Evolutionary conservation across 2,329 filamentous ascomycete species (phyloP).

Genomic region (Cyphellophora attinorum): DNA sequence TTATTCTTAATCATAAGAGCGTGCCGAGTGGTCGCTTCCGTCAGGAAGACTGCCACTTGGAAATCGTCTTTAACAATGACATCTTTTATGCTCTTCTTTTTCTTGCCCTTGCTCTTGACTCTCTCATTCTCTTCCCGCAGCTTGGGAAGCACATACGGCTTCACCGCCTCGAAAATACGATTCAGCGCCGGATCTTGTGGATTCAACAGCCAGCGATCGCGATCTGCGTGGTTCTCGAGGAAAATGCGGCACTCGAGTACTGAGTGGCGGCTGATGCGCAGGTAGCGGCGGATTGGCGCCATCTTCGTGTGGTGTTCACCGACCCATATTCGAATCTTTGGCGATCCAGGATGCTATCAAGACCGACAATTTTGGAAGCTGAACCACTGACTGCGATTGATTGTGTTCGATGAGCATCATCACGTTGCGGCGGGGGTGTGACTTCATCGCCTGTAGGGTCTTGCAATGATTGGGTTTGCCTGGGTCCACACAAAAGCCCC

Average conservation of each 20-base stretch:
- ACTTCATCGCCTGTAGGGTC: no score
- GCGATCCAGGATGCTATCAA: no score
- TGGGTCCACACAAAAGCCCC: no score
- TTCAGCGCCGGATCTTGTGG: conserved; percentile 66
- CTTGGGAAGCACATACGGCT: conserved; percentile 80
- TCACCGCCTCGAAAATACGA: conserved; percentile 74
- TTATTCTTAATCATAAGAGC: conserved; percentile 81
- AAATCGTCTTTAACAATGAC: conserved; percentile 83
- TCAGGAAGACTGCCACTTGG: conserved; percentile 88
- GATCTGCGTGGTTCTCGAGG: conserved; percentile 77
- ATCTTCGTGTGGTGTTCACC: no score
- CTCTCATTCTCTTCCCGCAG: conserved; percentile 71
- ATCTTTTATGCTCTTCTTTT: conserved; percentile 78
- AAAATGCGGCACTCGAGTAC: conserved; percentile 97
- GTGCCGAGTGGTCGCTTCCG: conserved; percentile 74
- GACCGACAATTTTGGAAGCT: no score
- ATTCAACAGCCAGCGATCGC: conserved; percentile 74
- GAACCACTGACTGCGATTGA: no score
- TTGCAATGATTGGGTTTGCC: no score
- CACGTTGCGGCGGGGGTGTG: no score
- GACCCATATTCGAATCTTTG: no score
- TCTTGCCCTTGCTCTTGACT: conserved; percentile 52
- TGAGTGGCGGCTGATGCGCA: conserved; percentile 85
- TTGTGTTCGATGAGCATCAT: no score
- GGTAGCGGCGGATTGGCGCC: conserved; percentile 43